A percentile compares a stretch with the other conserved stretches of the same genome.
phyloP scores from a whole-genome alignment of 495 filamentous ascomycete species.

The Halenospora varia region DNA sequence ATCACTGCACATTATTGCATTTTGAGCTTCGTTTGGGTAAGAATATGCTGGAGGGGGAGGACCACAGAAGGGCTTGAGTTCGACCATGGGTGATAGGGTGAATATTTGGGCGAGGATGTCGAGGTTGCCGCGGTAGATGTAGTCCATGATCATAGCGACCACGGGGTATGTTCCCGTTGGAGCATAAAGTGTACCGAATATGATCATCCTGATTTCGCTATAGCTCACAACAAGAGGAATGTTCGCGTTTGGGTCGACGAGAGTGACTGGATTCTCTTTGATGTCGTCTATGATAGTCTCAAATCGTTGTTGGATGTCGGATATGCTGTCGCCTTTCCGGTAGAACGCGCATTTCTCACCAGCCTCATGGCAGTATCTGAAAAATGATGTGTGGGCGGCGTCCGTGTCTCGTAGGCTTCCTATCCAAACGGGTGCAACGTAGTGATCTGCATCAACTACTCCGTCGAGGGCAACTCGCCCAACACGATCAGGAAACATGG shows the following conservation, averaged over 20 bases:
- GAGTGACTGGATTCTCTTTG: slow-evolving; percentile 41
- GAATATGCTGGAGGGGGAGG: slow-evolving; percentile 22
- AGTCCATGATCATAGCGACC: slow-evolving; percentile 28
- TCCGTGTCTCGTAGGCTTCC: slow-evolving; percentile 39
- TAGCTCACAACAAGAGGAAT: slow-evolving; percentile 33
- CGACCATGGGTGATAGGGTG: neutral
- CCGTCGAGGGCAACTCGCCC: slow-evolving; percentile 46
- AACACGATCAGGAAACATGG: slow-evolving; percentile 43
- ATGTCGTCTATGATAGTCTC: slow-evolving; percentile 34
- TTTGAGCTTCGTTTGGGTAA: slow-evolving; percentile 41
- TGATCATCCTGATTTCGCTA: slow-evolving; percentile 28
- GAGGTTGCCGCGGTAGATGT: slow-evolving; percentile 4
- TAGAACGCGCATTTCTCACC: slow-evolving; percentile 30
- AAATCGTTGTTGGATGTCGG: slow-evolving; percentile 41
- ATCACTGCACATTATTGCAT: slow-evolving; percentile 43
- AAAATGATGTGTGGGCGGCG: slow-evolving; percentile 35
- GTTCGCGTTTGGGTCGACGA: slow-evolving; percentile 31
- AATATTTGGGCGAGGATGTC: neutral
- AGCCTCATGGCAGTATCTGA: slow-evolving; percentile 33
- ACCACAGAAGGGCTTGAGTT: slow-evolving; percentile 1
- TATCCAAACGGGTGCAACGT: slow-evolving; percentile 30
- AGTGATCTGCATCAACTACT: slow-evolving; percentile 45
- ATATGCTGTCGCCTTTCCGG: slow-evolving; percentile 30
- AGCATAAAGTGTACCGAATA: slow-evolving; percentile 34
- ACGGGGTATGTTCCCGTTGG: slow-evolving; percentile 30